Conservation (phyloP, 2,329 filamentous ascomycete species). For the Pestalotiopsis fici region DNA sequence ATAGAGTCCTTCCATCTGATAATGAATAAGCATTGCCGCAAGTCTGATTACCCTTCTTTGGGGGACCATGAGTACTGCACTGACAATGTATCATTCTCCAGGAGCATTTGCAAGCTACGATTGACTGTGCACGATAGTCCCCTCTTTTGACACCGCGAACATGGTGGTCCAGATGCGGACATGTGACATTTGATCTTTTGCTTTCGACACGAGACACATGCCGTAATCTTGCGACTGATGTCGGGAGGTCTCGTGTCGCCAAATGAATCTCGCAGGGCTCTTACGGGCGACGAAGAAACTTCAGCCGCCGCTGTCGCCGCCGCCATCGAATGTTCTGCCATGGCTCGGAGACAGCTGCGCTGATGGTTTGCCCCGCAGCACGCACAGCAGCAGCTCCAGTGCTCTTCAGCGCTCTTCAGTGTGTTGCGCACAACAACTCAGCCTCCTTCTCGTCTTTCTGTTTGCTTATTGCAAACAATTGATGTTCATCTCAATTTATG, state of each 20-base stretch:
- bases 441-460: no score
- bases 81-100: not conserved
- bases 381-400: not conserved
- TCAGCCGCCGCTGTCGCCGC: not conserved
- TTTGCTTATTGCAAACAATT: no score
- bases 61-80: not conserved
- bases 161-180: not conserved
- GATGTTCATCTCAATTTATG: no score
- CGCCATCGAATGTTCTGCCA: not conserved
- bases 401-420: no score
- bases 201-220: not conserved
- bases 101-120: not conserved
- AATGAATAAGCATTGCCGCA: not conserved
- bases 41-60: no score
- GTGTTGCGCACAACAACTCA: no score
- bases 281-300: not conserved
- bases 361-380: not conserved
- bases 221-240: constrained; percentile 7
- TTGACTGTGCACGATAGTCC: not conserved
- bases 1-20: not conserved
- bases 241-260: constrained; percentile 4
- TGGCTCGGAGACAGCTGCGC: not conserved
- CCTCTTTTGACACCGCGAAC: not conserved
- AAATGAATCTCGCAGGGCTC: not conserved
- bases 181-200: not conserved